Conservation (phyloP, 176 grass and related monocot species). For the Ensete glaucum region DNA sequence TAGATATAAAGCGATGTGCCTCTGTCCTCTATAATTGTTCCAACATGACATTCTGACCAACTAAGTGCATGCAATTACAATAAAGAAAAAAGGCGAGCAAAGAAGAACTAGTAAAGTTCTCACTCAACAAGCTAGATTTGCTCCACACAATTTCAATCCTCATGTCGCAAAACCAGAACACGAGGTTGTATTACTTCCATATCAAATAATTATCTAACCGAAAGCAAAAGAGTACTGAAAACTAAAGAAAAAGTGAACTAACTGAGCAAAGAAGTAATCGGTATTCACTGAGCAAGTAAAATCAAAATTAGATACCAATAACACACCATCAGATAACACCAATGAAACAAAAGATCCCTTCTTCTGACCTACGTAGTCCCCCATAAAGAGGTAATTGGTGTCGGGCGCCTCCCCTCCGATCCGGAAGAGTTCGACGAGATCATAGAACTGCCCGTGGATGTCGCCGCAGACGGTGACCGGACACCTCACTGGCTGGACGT, state of each 20-base stretch:
- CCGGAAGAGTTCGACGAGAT: conserved; percentile 97
- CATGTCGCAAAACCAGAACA: too few species aligned
- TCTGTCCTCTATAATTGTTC: not conserved
- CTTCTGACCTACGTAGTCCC: conserved; percentile 79
- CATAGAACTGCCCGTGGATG: conserved; percentile 97
- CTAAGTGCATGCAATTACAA: too few species aligned
- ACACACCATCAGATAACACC: not conserved
- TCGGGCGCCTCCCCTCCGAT: conserved; percentile 92
- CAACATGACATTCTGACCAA: too few species aligned
- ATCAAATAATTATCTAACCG: too few species aligned
- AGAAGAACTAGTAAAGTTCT: too few species aligned
- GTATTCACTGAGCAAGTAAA: not conserved
- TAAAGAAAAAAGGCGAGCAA: too few species aligned
- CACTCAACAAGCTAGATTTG: too few species aligned
- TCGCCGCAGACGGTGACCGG: conserved; percentile 96
- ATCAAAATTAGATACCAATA: not conserved
- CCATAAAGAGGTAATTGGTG: conserved; percentile 99
- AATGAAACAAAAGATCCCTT: not conserved
- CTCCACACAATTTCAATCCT: too few species aligned
- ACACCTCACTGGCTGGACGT: conserved; percentile 90
- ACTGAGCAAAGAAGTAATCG: not conserved
- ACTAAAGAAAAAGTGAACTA: too few species aligned
- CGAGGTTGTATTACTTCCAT: too few species aligned
- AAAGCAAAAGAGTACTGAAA: too few species aligned
- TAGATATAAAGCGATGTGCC: not conserved